Percentiles rank a stretch among this genome's conserved stretches.
phyloP scores from a whole-genome alignment of 164 flowering plant genomes.

The Platanus orientalis region DNA sequence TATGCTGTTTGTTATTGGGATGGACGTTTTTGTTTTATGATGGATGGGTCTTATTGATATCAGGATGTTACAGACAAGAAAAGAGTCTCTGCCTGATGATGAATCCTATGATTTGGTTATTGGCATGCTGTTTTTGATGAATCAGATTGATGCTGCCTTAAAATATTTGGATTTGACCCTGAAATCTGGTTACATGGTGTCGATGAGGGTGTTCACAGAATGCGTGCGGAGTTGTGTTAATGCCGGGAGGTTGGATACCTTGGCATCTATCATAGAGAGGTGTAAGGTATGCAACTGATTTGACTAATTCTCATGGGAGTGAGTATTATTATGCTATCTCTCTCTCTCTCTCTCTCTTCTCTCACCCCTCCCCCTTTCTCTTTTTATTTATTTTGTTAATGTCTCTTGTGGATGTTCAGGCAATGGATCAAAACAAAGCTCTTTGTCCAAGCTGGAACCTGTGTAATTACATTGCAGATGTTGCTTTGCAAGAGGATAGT shows the following conservation, averaged over 20 bases:
- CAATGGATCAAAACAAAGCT: constrained; percentile 83
- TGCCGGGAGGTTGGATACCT: constrained; percentile 61
- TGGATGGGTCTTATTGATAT: constrained; percentile 22
- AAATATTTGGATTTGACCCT: constrained; percentile 66
- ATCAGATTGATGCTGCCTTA: constrained; percentile 67
- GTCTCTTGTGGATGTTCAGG: constrained; percentile 36
- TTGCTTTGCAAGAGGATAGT: constrained; percentile 64
- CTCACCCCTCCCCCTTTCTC: neutral
- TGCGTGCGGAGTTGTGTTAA: constrained; percentile 60
- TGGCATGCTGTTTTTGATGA: constrained; percentile 45
- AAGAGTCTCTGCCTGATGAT: constrained; percentile 74
- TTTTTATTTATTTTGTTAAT: neutral
- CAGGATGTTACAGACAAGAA: constrained; percentile 86
- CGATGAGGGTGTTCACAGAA: constrained; percentile 48
- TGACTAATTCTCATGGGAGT: neutral
- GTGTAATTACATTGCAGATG: constrained; percentile 61
- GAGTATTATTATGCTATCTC: neutral
- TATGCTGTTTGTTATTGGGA: neutral
- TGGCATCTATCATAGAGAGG: constrained; percentile 76
- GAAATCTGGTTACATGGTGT: constrained; percentile 65
- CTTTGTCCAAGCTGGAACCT: constrained; percentile 67
- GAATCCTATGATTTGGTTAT: constrained; percentile 74
- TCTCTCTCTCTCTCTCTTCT: neutral
- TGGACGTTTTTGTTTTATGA: constrained; percentile 14
- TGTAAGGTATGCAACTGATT: constrained; percentile 69